Evolutionary conservation across 2,329 filamentous ascomycete genomes (phyloP).

Genomic region (Rhytidhysteron rufulum): DNA sequence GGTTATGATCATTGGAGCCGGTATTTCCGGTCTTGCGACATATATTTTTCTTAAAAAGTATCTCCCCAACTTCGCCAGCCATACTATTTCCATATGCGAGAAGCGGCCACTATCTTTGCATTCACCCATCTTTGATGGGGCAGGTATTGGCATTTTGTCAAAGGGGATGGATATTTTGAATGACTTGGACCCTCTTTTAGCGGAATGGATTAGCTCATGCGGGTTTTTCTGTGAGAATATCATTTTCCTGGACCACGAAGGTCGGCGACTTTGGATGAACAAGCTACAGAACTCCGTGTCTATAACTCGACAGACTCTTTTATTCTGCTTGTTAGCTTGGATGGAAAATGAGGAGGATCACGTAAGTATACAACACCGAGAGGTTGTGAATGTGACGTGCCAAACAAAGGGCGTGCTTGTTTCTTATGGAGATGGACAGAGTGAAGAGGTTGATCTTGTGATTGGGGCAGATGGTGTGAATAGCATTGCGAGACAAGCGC

Average conservation of each 20-base stretch:
- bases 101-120: background rate
- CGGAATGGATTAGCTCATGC: conserved; percentile 14
- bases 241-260: conserved; percentile 9
- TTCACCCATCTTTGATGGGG: conserved; percentile 12
- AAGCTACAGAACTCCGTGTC: background rate
- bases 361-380: too few species aligned
- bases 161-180: conserved; percentile 23
- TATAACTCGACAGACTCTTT: background rate
- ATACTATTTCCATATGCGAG: conserved; percentile 23
- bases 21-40: conserved; percentile 17
- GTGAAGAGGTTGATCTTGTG: conserved; percentile 20
- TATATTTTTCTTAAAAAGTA: conserved; percentile 25
- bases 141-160: conserved; percentile 23
- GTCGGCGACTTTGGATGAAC: conserved; percentile 3
- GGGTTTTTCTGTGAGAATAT: conserved; percentile 16
- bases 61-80: conserved; percentile 8
- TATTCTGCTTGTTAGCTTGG: too few species aligned
- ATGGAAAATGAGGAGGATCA: too few species aligned
- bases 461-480: conserved; percentile 27
- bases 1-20: conserved; percentile 22
- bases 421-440: conserved; percentile 3
- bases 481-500: conserved; percentile 16
- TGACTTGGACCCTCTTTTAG: conserved; percentile 13
- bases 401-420: too few species aligned
- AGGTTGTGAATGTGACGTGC: background rate